Evolutionary conservation across 805 yeast genomes (phyloP).

Genomic region (Suhomyces pyralidae): DNA sequence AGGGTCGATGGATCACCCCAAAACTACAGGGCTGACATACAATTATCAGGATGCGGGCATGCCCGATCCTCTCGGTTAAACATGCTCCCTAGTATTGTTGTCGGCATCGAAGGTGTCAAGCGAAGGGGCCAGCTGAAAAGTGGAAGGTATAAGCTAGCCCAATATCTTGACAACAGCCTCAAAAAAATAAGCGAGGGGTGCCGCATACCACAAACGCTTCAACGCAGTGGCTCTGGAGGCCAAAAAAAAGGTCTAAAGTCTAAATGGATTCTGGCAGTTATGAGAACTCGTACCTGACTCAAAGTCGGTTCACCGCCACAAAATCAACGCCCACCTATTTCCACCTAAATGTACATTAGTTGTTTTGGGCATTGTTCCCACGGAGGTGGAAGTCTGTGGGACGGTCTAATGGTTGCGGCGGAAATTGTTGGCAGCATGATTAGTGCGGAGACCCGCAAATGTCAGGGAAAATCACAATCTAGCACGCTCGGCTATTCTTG

Average conservation of each 20-base stretch:
- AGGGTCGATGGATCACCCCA: too few species aligned
- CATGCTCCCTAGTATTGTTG: not conserved
- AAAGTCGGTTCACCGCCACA: not conserved
- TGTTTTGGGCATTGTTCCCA: not conserved
- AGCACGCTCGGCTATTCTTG: not conserved
- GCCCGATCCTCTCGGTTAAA: not conserved
- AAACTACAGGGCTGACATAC: too few species aligned
- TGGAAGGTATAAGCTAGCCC: not conserved
- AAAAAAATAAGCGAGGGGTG: not conserved
- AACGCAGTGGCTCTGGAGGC: not conserved
- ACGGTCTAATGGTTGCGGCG: too few species aligned
- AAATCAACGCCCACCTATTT: not conserved
- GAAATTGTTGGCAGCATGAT: not conserved
- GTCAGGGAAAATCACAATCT: not conserved
- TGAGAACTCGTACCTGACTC: not conserved
- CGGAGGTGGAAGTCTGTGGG: too few species aligned
- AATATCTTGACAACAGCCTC: not conserved
- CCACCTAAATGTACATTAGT: not conserved
- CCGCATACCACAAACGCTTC: not conserved
- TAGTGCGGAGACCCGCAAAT: not conserved
- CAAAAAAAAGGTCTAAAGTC: not conserved
- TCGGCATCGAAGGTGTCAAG: not conserved
- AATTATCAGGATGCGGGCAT: too few species aligned
- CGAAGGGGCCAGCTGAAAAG: not conserved
- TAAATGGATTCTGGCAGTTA: not conserved